A percentile compares a stretch with the other conserved stretches of the same genome.
These are phyloP conservation scores for Sporopachydermia quercuum DNA, from an alignment of 805 yeast genomes.

Conservation along the genomic window DNA sequence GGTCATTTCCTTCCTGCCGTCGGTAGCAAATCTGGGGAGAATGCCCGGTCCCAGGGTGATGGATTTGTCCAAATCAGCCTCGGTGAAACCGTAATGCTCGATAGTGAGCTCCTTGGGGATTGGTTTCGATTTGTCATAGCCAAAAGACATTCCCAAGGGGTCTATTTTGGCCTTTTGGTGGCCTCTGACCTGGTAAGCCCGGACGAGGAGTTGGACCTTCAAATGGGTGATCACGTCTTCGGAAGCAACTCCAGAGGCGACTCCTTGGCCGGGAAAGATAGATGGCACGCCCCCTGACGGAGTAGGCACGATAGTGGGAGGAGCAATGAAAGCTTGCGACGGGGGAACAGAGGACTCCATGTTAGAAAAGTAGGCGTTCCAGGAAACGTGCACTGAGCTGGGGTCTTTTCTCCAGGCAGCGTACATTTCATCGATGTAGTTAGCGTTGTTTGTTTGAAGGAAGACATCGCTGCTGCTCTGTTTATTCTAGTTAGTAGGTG, in stretches of 20 bases:
- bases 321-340: slow-evolving; percentile 69
- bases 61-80: slow-evolving; percentile 66
- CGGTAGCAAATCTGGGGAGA: slow-evolving; percentile 72
- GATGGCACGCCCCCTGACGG: slow-evolving; percentile 67
- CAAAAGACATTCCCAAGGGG: slow-evolving; percentile 86
- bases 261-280: slow-evolving; percentile 30
- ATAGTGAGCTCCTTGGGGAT: slow-evolving; percentile 78
- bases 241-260: slow-evolving; percentile 32
- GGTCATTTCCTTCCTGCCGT: slow-evolving; percentile 45
- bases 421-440: slow-evolving; percentile 96
- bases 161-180: slow-evolving; percentile 91
- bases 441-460: slow-evolving; percentile 70
- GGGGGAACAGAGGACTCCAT: slow-evolving; percentile 60
- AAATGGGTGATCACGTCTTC: slow-evolving; percentile 73
- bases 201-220: slow-evolving; percentile 89
- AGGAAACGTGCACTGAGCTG: slow-evolving; percentile 77
- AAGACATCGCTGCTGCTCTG: slow-evolving; percentile 48
- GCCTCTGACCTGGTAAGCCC: slow-evolving; percentile 98
- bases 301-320: slow-evolving; percentile 78
- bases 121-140: slow-evolving; percentile 37
- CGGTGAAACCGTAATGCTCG: slow-evolving; percentile 85
- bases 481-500: slow-evolving; percentile 5
- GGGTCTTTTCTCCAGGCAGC: slow-evolving; percentile 90
- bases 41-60: slow-evolving; percentile 96
- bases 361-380: slow-evolving; percentile 95